Evolutionary conservation across 2,329 filamentous ascomycete species (phyloP).

Genomic region (Colletotrichum sp.): DNA sequence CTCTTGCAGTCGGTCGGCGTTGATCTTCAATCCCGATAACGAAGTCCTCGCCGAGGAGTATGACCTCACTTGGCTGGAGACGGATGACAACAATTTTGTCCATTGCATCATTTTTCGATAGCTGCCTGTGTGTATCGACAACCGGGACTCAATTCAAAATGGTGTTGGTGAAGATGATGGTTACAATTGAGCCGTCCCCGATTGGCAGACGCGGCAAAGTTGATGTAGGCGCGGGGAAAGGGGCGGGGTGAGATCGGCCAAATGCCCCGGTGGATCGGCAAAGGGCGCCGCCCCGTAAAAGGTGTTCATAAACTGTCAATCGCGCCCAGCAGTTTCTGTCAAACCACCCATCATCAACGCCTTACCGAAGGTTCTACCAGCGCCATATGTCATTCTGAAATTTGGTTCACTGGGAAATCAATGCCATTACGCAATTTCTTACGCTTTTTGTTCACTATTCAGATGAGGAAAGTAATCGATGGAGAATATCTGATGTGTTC

Average conservation of each 20-base stretch:
- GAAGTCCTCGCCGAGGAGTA: background rate
- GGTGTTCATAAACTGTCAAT: background rate
- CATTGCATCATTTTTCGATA: background rate
- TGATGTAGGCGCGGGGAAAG: background rate
- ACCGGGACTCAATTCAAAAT: background rate
- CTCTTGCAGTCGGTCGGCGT: conserved; percentile 30
- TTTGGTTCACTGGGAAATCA: accelerated
- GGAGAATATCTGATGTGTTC: accelerated
- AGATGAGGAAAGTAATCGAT: background rate
- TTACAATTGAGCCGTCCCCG: background rate
- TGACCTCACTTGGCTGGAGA: background rate
- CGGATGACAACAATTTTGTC: background rate
- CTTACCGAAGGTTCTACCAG: background rate
- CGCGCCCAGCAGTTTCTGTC: background rate
- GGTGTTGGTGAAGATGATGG: background rate
- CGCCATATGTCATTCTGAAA: background rate
- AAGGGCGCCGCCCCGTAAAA: background rate
- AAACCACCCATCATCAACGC: background rate
- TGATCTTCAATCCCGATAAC: conserved; percentile 28
- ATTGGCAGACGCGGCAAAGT: background rate
- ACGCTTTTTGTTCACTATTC: background rate
- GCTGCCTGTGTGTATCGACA: accelerated
- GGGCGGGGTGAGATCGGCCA: background rate
- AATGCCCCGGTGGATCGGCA: background rate
- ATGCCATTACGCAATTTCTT: background rate